These are phyloP conservation scores for Fraxinus albicans DNA, from an alignment of 305 asterid genomes.

Conservation along the genomic window DNA sequence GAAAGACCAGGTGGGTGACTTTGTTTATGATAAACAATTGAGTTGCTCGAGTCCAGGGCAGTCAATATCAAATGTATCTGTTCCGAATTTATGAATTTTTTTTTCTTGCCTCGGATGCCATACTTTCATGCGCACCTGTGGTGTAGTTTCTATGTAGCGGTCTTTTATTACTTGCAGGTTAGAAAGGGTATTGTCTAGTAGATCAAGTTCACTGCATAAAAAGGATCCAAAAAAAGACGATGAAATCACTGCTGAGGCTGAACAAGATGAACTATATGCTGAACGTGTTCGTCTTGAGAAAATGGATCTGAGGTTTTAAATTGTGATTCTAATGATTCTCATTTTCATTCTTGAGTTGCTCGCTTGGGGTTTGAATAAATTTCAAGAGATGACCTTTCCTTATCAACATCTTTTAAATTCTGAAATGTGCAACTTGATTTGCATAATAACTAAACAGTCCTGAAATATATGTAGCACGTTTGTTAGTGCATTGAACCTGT, in stretches of 20 bases:
- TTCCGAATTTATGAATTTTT: constrained; percentile 22
- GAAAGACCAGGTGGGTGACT: constrained; percentile 62
- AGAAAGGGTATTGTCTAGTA: constrained; percentile 56
- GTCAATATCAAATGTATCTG: constrained; percentile 9
- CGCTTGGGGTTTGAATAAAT: constrained; percentile 5
- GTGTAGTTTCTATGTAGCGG: constrained; percentile 3
- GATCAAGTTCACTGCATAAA: constrained; percentile 36
- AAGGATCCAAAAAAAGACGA: constrained; percentile 54
- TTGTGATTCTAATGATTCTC: constrained; percentile 8
- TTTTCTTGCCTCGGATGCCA: constrained; percentile 14
- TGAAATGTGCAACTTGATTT: constrained; percentile 10
- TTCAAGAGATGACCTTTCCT: neutral
- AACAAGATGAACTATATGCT: constrained; percentile 56
- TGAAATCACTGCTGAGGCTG: constrained; percentile 43
- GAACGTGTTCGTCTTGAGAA: constrained; percentile 92
- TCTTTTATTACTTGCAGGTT: constrained; percentile 49
- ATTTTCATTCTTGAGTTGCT: constrained; percentile 12
- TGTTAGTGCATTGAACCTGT: neutral
- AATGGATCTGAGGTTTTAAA: constrained; percentile 74
- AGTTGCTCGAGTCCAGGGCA: constrained; percentile 18
- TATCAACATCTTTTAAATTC: neutral
- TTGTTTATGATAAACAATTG: constrained; percentile 12
- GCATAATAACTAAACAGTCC: constrained; percentile 8
- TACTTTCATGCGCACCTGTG: constrained; percentile 6
- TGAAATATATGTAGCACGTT: constrained; percentile 12